Evolutionary conservation across 2,329 filamentous ascomycete species (phyloP).

Genomic region (Fusarium sp.): DNA sequence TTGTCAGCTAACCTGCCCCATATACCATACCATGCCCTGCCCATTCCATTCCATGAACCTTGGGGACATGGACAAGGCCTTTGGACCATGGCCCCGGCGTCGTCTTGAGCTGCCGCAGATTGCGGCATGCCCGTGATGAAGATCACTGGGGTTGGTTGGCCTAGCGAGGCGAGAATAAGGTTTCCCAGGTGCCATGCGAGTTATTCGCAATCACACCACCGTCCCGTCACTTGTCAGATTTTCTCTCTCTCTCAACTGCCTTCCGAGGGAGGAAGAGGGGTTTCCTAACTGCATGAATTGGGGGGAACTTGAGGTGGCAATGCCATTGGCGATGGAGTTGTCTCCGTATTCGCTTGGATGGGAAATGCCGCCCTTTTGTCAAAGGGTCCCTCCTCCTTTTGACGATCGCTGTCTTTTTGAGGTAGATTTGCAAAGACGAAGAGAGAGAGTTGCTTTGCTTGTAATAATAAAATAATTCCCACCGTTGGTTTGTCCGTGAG

Average conservation of each 20-base stretch:
- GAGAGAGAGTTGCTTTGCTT: background rate
- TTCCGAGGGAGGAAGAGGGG: background rate
- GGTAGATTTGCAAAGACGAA: background rate
- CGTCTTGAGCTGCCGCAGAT: conserved; percentile 10
- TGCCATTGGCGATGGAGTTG: background rate
- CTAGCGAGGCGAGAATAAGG: conserved; percentile 4
- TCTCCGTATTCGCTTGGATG: background rate
- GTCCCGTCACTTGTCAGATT: conserved; percentile 25
- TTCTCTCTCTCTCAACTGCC: background rate
- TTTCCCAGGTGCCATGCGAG: background rate
- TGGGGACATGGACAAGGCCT: background rate
- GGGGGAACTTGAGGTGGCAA: background rate
- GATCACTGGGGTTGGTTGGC: conserved; percentile 13
- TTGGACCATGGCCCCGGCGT: conserved; percentile 1
- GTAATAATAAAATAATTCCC: background rate
- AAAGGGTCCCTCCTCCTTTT: background rate
- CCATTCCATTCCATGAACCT: background rate
- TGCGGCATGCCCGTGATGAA: conserved; percentile 20
- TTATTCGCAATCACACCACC: background rate
- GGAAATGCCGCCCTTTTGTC: background rate
- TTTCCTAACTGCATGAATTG: conserved; percentile 2
- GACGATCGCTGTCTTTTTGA: background rate
- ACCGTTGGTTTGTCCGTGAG: background rate
- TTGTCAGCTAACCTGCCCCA: background rate
- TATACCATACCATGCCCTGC: background rate